Base-by-base conservation (phyloP, 2,329 filamentous ascomycete species). In the Clonostachys rosea region DNA sequence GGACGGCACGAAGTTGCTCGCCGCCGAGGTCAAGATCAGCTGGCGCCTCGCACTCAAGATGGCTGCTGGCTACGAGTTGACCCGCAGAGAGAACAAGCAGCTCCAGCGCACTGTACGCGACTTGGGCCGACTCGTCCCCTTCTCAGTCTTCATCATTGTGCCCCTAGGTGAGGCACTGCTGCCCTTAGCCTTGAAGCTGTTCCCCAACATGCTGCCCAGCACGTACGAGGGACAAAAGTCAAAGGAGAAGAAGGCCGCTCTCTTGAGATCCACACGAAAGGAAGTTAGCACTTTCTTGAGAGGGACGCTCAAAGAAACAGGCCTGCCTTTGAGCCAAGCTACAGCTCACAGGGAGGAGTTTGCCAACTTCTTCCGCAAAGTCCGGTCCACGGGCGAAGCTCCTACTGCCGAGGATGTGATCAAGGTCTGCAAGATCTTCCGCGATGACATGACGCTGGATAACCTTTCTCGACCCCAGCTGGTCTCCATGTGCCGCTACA, bases 361-460 rank as follows among this genome's bases (percentile, higher is more conserved):
- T 59, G 80, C 87, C 50, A 89, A 92, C 60, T 99, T 99, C 72
- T 99, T 99, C 85, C 87, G 89, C 64, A 99, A 99, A 75, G 82
- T 97, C 52, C 80, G 94, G 46, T 84, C 89, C 16, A 96, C 92
- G 1, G 94, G 92, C 53, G 92, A 97, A 73, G 78, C 86, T 42
- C 94, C 94, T 1, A 94, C 89, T 5, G 81, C 84, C 46, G 81
- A 91, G 55, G 94, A 99, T 63, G 90, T 99, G 53, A 95, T 99
- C 76, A 96, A 94, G 71, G 92, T 99, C 53, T 97, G 94, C 83
- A 95, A 96, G 78, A 87, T 95, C 54, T 99, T 99, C 82, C 95
- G 94, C 67, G 94, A 99, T 64, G 94, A 99, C 66, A 66, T 99
- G 59, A 99, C 94, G 1, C 78, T 99, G 34, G 94, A 99, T 81